These are phyloP conservation scores for Trametes sanguinea DNA, from an alignment of 768 basidiomycete species.

Conservation along the genomic window DNA sequence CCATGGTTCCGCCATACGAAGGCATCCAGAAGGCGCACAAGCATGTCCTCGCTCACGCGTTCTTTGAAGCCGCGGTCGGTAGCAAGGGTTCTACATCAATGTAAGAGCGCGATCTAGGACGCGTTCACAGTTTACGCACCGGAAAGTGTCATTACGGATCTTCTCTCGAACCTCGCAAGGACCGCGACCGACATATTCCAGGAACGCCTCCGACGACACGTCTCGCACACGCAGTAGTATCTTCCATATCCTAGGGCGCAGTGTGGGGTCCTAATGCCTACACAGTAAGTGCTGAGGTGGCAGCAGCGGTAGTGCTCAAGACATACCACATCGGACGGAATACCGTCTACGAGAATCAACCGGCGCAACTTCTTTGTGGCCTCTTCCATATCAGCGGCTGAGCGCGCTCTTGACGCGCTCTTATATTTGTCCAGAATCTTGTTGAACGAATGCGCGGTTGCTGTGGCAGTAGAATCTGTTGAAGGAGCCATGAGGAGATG, in stretches of 20 bases:
- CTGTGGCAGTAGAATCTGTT: conserved; percentile 30
- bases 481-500: conserved; percentile 18
- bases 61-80: conserved; percentile 98
- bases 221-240: conserved; percentile 83
- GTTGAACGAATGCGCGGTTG: conserved; percentile 73
- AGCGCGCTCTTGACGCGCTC: conserved; percentile 60
- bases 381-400: conserved; percentile 71
- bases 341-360: conserved; percentile 88
- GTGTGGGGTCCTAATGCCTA: conserved; percentile 63
- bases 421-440: conserved; percentile 78
- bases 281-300: too few relatives aligned
- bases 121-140: conserved; percentile 45
- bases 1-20: conserved; percentile 97
- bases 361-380: conserved; percentile 83
- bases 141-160: conserved; percentile 95
- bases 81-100: conserved; percentile 70
- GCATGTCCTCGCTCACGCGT: conserved; percentile 94
- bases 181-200: conserved; percentile 78
- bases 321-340: conserved; percentile 76
- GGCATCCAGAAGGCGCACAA: conserved; percentile 93
- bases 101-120: background rate
- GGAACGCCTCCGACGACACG: conserved; percentile 71
- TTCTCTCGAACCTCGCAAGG: conserved; percentile 89
- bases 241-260: conserved; percentile 94
- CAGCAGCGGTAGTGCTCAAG: background rate